Evolutionary conservation across 2,329 filamentous ascomycete species (phyloP).

Genomic region (Trichoderma pleuroti): DNA sequence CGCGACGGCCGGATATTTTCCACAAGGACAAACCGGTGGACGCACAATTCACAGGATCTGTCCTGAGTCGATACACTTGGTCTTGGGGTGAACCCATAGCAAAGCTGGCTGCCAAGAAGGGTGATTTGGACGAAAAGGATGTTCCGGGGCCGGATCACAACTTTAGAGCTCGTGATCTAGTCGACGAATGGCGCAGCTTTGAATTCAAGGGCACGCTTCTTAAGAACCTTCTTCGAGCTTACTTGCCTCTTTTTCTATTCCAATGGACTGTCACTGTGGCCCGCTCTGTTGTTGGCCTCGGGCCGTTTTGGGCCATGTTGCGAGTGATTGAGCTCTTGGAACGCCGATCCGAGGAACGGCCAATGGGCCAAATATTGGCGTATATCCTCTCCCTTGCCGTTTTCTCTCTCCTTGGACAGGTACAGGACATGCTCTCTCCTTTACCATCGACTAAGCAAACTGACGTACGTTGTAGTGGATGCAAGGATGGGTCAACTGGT

Average conservation of each 20-base stretch:
- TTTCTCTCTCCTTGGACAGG: slow-evolving; percentile 52
- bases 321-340: slow-evolving; percentile 65
- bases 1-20: slow-evolving; percentile 65
- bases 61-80: slow-evolving; percentile 62
- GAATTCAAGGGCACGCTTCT: slow-evolving; percentile 53
- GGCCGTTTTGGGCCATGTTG: slow-evolving; percentile 66
- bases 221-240: slow-evolving; percentile 56
- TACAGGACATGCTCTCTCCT: slow-evolving; percentile 16
- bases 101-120: slow-evolving; percentile 51
- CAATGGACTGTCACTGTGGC: slow-evolving; percentile 58
- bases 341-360: slow-evolving; percentile 42
- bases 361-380: slow-evolving; percentile 57
- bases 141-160: slow-evolving; percentile 58
- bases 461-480: slow-evolving; percentile 42
- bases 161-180: slow-evolving; percentile 50
- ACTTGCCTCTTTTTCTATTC: slow-evolving; percentile 51
- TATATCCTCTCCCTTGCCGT: slow-evolving; percentile 64
- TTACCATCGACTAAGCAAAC: not conserved
- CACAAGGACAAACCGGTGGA: slow-evolving; percentile 59
- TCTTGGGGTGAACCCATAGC: slow-evolving; percentile 60
- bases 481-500: slow-evolving; percentile 65
- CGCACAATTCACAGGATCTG: slow-evolving; percentile 57
- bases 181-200: slow-evolving; percentile 46
- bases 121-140: slow-evolving; percentile 58
- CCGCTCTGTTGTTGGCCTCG: slow-evolving; percentile 59